Conservation (phyloP, 2,329 filamentous ascomycete species). For the Rhinocladiella similis region DNA sequence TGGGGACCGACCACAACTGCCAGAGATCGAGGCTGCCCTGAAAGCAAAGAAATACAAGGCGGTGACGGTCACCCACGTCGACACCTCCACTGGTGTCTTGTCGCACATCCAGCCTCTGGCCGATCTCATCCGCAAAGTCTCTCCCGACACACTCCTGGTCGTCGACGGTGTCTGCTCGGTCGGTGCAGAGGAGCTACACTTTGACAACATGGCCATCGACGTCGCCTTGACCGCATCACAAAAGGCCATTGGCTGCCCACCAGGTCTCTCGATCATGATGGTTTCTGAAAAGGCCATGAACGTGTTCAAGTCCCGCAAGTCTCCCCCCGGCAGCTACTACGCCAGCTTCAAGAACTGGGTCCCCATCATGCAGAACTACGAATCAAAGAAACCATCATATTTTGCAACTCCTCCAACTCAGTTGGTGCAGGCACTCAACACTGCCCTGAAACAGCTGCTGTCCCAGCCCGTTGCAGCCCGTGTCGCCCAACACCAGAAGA, state of each 20-base stretch:
- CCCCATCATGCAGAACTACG: conserved; percentile 98
- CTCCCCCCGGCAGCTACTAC: conserved; percentile 84
- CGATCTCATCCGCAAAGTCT: conserved; percentile 79
- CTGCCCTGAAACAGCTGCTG: conserved; percentile 81
- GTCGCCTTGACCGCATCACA: conserved; percentile 92
- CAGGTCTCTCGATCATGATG: conserved; percentile 92
- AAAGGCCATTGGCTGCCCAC: conserved; percentile 94
- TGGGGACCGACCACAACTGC: conserved; percentile 80
- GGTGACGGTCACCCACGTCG: conserved; percentile 92
- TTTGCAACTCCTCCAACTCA: conserved; percentile 96
- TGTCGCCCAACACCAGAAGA: conserved; percentile 76
- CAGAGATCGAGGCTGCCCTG: conserved; percentile 84
- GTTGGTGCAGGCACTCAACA: conserved; percentile 89
- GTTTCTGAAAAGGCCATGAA: conserved; percentile 86
- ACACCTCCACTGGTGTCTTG: conserved; percentile 94
- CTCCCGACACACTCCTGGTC: conserved; percentile 85
- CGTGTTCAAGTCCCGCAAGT: conserved; percentile 75
- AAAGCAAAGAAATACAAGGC: conserved; percentile 91
- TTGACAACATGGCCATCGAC: conserved; percentile 93
- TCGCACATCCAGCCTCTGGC: conserved; percentile 85
- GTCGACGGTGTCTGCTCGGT: conserved; percentile 98
- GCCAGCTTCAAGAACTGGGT: conserved; percentile 97
- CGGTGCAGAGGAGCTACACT: conserved; percentile 90
- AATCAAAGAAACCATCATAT: conserved; percentile 95
- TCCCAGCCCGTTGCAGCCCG: conserved; percentile 76